These are phyloP conservation scores for Pseudofabraea citricarpa DNA, from an alignment of 2,329 filamentous ascomycete genomes.

Conservation along the genomic window DNA sequence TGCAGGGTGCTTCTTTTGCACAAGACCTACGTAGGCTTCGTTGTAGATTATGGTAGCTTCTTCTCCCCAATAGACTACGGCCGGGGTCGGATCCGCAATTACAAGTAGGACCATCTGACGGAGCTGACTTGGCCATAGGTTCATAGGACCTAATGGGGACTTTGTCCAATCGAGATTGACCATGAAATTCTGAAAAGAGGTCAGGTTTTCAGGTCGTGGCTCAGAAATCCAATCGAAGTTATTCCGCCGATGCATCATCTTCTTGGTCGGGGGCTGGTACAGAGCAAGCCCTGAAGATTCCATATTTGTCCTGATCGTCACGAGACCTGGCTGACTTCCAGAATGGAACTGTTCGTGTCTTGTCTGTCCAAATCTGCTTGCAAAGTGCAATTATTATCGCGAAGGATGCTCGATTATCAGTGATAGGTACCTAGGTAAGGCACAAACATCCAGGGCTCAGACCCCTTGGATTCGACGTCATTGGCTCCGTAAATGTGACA, in stretches of 20 bases:
- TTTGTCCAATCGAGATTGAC: constrained; percentile 34
- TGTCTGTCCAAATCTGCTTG: too few species aligned
- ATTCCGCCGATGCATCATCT: constrained; percentile 2
- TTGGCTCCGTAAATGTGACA: too few species aligned
- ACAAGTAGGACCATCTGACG: constrained; percentile 32
- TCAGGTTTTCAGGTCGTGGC: constrained; percentile 9
- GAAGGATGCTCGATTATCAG: too few species aligned
- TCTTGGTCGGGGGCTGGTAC: neutral
- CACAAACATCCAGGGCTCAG: too few species aligned
- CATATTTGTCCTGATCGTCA: neutral
- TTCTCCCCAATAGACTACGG: constrained; percentile 31
- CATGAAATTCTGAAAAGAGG: constrained; percentile 22
- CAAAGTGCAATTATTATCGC: too few species aligned
- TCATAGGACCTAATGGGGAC: constrained; percentile 35
- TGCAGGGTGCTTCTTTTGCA: constrained; percentile 28
- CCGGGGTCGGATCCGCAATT: constrained; percentile 29
- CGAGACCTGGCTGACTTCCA: too few species aligned
- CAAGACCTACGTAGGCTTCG: constrained; percentile 26
- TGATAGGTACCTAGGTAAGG: too few species aligned
- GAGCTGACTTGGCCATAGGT: constrained; percentile 34
- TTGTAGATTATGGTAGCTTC: constrained; percentile 30
- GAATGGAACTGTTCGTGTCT: too few species aligned
- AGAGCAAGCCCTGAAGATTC: neutral
- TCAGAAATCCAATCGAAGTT: constrained; percentile 18
- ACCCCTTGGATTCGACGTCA: too few species aligned